Evolutionary conservation across 176 grass and related monocot genomes (phyloP), one percentile per base, ranked within the genome.

Genomic region (Elaeis guineensis): DNA sequence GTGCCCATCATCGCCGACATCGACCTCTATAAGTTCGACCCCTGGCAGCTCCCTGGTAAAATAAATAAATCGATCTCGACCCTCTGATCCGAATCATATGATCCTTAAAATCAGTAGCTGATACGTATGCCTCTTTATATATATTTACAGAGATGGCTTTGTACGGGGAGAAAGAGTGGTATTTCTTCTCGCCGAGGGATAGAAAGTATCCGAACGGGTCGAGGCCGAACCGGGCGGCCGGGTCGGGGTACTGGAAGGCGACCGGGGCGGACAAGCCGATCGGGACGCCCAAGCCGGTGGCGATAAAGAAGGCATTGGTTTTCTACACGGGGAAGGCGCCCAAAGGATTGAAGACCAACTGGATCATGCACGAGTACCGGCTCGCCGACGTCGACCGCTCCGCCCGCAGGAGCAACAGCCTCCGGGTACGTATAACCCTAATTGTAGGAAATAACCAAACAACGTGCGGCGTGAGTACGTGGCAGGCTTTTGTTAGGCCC

Each of bases 311-410:
- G 61, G 73, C 79, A 4, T 49, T 82, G 50, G 79, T 82, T 4
- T 82, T 82, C 57, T 82, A 82, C 52, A 16, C 72, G 2, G 79
- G 79, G 6, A 82, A 77, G 61, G 79, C 79, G 5, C 79, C 79
- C 3, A 82, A 22, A 49, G 79, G 79, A 1, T 59, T 55, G 14
- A 82, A 82, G 69, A 82, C 79, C 1, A 63, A 82, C 39, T 82
- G 79, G 79, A 82, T 82, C 67, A 82, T 82, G 79, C 79, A 82
- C 48, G 79, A 82, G n/a, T 82, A 82, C 29, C 44, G 79, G 16
- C 62, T 82, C 19, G 61, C 61, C 5, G 6, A 72, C 17, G 72
- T 72, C 32, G 73, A 77, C 55, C 66, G 23, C 0, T 82, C 73
- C 4, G 56, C 61, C 2, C 60, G 50, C 59, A 81, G 71, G 66